phyloP scores from a whole-genome alignment of 768 basidiomycete genomes.

The Tephrocybe sp. region DNA sequence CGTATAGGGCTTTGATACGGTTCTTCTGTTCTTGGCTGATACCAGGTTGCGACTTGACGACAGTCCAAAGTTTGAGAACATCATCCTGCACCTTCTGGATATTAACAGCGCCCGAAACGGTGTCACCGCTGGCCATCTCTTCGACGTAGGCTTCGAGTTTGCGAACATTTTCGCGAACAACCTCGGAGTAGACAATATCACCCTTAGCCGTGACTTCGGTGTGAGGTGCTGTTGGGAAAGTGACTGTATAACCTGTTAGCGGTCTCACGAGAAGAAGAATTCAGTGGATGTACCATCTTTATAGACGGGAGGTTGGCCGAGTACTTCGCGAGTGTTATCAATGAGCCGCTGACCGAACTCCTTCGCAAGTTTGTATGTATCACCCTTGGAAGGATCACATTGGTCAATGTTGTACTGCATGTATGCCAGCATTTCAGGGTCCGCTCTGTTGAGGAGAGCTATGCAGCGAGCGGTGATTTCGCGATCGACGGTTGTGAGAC shows the following conservation, averaged over 20 bases:
- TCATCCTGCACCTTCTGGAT: constrained; percentile 98
- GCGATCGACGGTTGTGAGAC: constrained; percentile 90
- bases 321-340: constrained; percentile 86
- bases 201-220: constrained; percentile 94
- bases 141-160: constrained; percentile 97
- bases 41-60: constrained; percentile 95
- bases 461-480: constrained; percentile 98
- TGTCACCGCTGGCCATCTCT: constrained; percentile 97
- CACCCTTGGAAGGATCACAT: constrained; percentile 78
- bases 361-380: constrained; percentile 93
- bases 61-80: constrained; percentile 94
- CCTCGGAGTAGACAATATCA: constrained; percentile 93
- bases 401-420: constrained; percentile 95
- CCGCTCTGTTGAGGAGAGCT: constrained; percentile 95
- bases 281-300: constrained; percentile 80
- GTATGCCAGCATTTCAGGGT: constrained; percentile 86
- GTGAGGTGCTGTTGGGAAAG: constrained; percentile 96
- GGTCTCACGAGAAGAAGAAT: background rate
- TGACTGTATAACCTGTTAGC: constrained; percentile 52
- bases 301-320: constrained; percentile 85
- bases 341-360: constrained; percentile 96
- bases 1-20: constrained; percentile 91
- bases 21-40: constrained; percentile 97
- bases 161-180: constrained; percentile 93
- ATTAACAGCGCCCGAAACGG: constrained; percentile 80